Percentiles rank a stretch among this genome's conserved stretches.
These are phyloP conservation scores for Coemansia furcata DNA, from an alignment of 192 early-diverging fungal genomes.

Conservation along the genomic window DNA sequence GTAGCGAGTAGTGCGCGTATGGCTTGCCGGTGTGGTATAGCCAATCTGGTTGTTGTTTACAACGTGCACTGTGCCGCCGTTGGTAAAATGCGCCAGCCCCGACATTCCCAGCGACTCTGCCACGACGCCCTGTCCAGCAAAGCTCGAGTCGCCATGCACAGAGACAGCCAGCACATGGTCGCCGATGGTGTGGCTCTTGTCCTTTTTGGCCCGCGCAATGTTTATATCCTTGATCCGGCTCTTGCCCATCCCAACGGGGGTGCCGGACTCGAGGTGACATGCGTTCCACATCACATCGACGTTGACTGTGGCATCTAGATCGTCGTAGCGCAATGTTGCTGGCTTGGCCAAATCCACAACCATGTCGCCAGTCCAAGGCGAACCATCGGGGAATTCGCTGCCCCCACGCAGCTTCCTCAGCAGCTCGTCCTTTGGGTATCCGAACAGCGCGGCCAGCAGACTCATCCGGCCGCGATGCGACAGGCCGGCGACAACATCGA, in stretches of 20 bases:
- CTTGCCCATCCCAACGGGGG: slow-evolving; percentile 94
- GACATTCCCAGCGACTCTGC: slow-evolving; percentile 94
- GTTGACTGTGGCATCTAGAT: slow-evolving; percentile 66
- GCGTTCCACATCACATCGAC: slow-evolving; percentile 81
- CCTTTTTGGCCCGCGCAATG: slow-evolving; percentile 59
- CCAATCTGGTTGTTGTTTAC: slow-evolving; percentile 98
- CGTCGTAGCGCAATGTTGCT: slow-evolving; percentile 70
- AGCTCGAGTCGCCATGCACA: slow-evolving; percentile 93
- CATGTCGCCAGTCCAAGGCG: slow-evolving; percentile 84
- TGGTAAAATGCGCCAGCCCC: slow-evolving; percentile 91
- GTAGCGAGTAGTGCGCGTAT: slow-evolving; percentile 87
- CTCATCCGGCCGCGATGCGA: slow-evolving; percentile 96
- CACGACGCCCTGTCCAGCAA: slow-evolving; percentile 86
- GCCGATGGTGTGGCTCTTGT: slow-evolving; percentile 76
- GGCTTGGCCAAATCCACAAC: slow-evolving; percentile 84
- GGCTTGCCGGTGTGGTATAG: slow-evolving; percentile 96
- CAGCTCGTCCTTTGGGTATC: slow-evolving; percentile 75
- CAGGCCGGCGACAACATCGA: slow-evolving; percentile 86
- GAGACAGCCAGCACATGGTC: slow-evolving; percentile 93
- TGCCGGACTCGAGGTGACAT: slow-evolving; percentile 93
- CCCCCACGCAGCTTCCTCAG: slow-evolving; percentile 97
- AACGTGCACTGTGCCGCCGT: slow-evolving; percentile 91
- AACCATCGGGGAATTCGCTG: slow-evolving; percentile 75
- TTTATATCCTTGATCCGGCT: slow-evolving; percentile 92
- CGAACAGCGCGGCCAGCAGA: slow-evolving; percentile 80